Base-by-base conservation (phyloP, 1,284 basidiomycete genomes). In the Caloboletus firmus region DNA sequence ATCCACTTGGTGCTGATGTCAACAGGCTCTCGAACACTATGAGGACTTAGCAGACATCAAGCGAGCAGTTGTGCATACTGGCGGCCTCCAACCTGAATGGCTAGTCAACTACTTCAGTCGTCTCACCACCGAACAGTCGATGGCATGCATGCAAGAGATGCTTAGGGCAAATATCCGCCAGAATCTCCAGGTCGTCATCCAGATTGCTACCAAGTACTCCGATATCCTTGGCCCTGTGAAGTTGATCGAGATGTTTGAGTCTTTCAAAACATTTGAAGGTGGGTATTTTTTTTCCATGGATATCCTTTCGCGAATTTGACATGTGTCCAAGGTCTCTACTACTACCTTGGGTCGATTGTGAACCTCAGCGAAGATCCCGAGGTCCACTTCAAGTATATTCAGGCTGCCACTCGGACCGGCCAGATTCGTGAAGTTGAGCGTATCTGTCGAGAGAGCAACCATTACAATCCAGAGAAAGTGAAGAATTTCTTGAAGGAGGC, bases 401-500 rank as follows among this genome's bases (percentile, higher is more conserved):
- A 99, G 72, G 97, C 97, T 32, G 97, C 97, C 11, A 98, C 95
- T 2, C 89, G 97, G 41, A 99, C 97, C 20, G 96, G 96, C 42
- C 97, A 99, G 72, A 95, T 99, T 67, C 89, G 97, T 56, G 97
- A 99, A 72, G 97, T 99, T 58, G 97, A 99, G 77, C 93, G 97
- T 55, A 96, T 99, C 67, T 97, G 95, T 72, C 84, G 97, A 59
- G 97, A 99, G 79, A 94, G 91, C 72, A 98, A 99, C 76, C 82
- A 80, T 76, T 99, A 99, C 83, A 97, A 97, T 74, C 93, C 97
- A 2, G 97, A 99, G 78, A 99, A 99, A 77, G 97, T 99, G 81
- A 99, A 99, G 82, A 99, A 99, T 79, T 99, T 98, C 88, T 87
- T 99, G 74, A 96, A 95, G 73, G 97, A 99, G 72, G 96, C 96